Evolutionary conservation across 768 basidiomycete species (phyloP).

Genomic region (Tremella mesenterica): DNA sequence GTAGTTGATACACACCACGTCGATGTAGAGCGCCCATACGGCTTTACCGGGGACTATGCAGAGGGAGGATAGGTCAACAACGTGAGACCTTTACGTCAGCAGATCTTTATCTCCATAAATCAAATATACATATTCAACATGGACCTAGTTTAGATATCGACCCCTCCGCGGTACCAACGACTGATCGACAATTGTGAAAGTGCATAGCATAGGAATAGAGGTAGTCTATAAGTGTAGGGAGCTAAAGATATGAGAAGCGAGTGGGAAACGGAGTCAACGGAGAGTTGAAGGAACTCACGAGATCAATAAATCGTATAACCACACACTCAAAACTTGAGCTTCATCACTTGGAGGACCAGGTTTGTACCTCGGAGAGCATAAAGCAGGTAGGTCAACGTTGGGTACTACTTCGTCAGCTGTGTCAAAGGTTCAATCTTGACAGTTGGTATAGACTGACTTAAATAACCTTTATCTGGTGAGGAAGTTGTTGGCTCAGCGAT

Average conservation of each 20-base stretch:
- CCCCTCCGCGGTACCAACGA: too few relatives aligned
- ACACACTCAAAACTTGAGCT: conserved; percentile 79
- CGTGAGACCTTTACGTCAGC: conserved; percentile 52
- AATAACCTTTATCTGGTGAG: conserved; percentile 62
- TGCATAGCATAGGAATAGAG: too few relatives aligned
- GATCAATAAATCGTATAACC: conserved; percentile 67
- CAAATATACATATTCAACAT: neutral
- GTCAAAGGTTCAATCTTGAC: neutral
- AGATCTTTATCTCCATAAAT: neutral
- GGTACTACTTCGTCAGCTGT: conserved; percentile 55
- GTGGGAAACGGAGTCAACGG: too few relatives aligned
- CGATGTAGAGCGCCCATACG: conserved; percentile 90
- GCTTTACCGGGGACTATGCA: conserved; percentile 73
- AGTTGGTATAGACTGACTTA: conserved; percentile 53
- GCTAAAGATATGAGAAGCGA: too few relatives aligned
- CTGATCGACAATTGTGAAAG: too few relatives aligned
- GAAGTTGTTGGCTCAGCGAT: conserved; percentile 83
- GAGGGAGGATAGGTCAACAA: conserved; percentile 59
- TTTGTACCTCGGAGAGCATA: conserved; percentile 88
- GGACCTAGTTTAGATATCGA: neutral
- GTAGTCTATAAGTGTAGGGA: too few relatives aligned
- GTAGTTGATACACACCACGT: conserved; percentile 91
- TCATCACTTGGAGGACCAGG: conserved; percentile 92
- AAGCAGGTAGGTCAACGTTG: conserved; percentile 84
- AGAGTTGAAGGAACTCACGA: conserved; percentile 51